Conservation (phyloP, 1,284 basidiomycete species). For the Melampsora larici-populina region DNA sequence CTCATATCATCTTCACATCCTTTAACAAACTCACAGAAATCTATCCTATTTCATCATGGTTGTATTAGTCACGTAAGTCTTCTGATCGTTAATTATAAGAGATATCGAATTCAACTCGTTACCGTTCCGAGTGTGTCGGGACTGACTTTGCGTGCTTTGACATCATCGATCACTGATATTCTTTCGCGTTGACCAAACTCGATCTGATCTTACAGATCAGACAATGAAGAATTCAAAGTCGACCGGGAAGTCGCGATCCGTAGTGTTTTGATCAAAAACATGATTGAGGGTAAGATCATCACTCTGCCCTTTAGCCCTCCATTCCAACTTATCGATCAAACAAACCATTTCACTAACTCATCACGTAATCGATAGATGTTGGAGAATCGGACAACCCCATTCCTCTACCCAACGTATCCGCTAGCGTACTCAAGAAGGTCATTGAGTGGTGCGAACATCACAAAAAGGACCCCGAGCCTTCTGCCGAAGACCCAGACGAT, state of each 20-base stretch:
- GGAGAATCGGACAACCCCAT: conserved; percentile 85
- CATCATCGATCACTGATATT: not conserved
- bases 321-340: not conserved
- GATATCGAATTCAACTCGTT: not conserved
- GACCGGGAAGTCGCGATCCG: conserved; percentile 93
- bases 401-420: conserved; percentile 93
- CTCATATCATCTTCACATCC: too few relatives aligned
- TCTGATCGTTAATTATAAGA: not conserved
- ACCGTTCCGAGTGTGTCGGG: not conserved
- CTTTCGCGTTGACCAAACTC: not conserved
- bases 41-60: not conserved
- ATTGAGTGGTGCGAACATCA: conserved; percentile 99
- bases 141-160: not conserved
- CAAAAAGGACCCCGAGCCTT: conserved; percentile 89
- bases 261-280: conserved; percentile 95
- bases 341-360: not conserved
- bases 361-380: conserved; percentile 64
- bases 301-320: conserved; percentile 2
- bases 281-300: conserved; percentile 79
- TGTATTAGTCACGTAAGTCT: not conserved
- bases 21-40: too few relatives aligned
- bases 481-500: conserved; percentile 69
- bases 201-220: conserved; percentile 59
- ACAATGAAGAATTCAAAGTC: conserved; percentile 90
- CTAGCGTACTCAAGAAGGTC: conserved; percentile 94